Conservation (phyloP, 495 filamentous ascomycete species). For the Coniosporium apollinis region DNA sequence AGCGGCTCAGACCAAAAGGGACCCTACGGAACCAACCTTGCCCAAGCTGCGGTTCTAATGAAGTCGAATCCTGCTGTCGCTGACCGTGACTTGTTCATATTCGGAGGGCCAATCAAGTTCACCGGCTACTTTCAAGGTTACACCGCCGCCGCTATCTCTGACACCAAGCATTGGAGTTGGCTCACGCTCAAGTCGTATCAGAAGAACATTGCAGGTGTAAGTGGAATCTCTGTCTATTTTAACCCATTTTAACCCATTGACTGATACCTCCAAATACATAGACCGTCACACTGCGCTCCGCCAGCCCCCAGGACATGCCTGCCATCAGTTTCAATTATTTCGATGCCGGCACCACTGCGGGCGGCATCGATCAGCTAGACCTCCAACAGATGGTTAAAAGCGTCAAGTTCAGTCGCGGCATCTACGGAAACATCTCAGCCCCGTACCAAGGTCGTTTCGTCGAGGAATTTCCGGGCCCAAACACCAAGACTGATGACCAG, state of each 20-base stretch:
- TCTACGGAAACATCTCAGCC: constrained; percentile 5
- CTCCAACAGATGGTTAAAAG: constrained; percentile 12
- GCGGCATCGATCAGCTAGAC: constrained; percentile 8
- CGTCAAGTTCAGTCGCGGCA: constrained; percentile 8
- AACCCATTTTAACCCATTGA: too few species aligned
- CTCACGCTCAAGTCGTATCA: neutral
- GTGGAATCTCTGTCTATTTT: too few species aligned
- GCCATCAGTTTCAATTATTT: constrained; percentile 19
- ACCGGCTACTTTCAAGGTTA: constrained; percentile 4
- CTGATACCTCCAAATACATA: too few species aligned
- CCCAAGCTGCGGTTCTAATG: constrained; percentile 3
- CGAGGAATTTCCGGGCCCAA: constrained; percentile 5
- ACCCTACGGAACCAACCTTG: constrained; percentile 5
- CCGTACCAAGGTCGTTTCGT: neutral
- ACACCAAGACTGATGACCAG: constrained; percentile 1
- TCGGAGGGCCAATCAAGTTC: constrained; percentile 4
- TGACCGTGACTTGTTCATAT: constrained; percentile 7
- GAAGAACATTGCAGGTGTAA: neutral
- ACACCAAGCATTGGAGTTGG: constrained; percentile 4
- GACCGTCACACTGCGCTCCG: constrained; percentile 11
- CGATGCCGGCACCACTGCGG: constrained; percentile 9
- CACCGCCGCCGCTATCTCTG: neutral
- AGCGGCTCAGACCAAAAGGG: constrained; percentile 2
- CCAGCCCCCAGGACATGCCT: constrained; percentile 12
- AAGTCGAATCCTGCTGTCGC: neutral